Evolutionary conservation across 257 asterid species (phyloP), one percentile per base, ranked within the genome.

Genomic region (Solanum piurae): DNA sequence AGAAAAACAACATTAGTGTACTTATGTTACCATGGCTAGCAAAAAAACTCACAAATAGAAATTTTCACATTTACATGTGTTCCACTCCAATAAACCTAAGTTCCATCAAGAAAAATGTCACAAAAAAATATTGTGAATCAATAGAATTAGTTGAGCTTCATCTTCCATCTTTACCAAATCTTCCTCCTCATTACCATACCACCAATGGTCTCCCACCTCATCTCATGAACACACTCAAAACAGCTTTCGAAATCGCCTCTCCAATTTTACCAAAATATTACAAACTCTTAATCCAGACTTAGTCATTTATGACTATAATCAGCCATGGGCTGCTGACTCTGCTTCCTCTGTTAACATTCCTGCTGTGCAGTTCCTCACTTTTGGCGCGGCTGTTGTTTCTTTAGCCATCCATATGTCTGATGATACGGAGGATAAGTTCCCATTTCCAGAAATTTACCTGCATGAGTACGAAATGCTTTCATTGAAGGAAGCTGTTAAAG

Each of bases 201-300:
- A 92, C 95, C 73, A 93, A 93, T 82, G 94, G 92, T 90, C 94
- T 93, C 36, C 94, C 93, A 7, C 91, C 91, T 10, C 74, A 86
- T 29, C 92, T 92, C 52, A 89, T 91, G 92, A 87, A 89, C 10
- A 86, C 77, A 4, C 95, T 93, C 31, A 92, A 91, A 76, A 87
- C 2, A 3, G 92, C 92, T 18, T 92, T 90, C 21, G 92, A 92
- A 13, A 77, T 25, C 79, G 36, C 94, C 3, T 38, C 60, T 25
- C 90, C 92, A 3, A 72, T 7, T 93, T 93, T 42, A 4, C 79
- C n/a, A 12, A 31, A 3, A 87, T 92, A 46, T 74, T 94, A 40
- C 31, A 79, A 3, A 12, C 64, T 11, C 4, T 89, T 11, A 83
- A 55, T 1, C 96, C 95, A 1, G 89, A 93, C 8, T 31, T 91